These are phyloP conservation scores for Penicillium sp. DNA, from an alignment of 2,329 filamentous ascomycete genomes.

Conservation along the genomic window DNA sequence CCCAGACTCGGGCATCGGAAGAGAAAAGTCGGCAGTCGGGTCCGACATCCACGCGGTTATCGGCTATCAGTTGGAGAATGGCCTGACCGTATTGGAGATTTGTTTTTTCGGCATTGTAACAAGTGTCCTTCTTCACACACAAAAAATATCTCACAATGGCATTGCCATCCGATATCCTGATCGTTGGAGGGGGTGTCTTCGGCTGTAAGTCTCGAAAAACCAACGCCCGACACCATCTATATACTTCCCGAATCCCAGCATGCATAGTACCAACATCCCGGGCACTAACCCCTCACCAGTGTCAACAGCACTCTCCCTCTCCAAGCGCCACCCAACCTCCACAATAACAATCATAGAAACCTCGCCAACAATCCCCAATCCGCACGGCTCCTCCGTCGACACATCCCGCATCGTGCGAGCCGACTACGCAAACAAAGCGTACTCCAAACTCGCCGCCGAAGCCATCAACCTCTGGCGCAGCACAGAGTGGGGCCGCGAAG, in stretches of 20 bases:
- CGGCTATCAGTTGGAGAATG: conserved; percentile 6
- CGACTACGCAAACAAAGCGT: conserved; percentile 78
- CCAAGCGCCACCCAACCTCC: conserved; percentile 53
- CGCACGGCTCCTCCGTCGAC: conserved; percentile 58
- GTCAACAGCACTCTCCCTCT: conserved; percentile 66
- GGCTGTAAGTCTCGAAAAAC: conserved; percentile 36
- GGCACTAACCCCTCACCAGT: conserved; percentile 37
- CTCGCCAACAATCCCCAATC: conserved; percentile 53
- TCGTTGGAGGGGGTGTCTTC: conserved; percentile 44
- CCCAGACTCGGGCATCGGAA: not conserved
- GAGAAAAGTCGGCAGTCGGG: conserved; percentile 10
- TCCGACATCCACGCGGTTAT: conserved; percentile 6
- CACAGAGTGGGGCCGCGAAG: conserved; percentile 44
- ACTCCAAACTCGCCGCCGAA: conserved; percentile 67
- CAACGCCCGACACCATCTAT: too few species aligned
- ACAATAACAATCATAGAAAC: conserved; percentile 58
- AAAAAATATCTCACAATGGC: conserved; percentile 20
- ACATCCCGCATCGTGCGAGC: conserved; percentile 60
- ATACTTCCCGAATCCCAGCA: too few species aligned
- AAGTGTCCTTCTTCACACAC: not conserved
- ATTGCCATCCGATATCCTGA: conserved; percentile 38
- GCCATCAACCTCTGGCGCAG: conserved; percentile 66
- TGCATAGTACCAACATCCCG: too few species aligned
- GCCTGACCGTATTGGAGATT: not conserved
- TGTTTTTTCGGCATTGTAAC: not conserved